These are phyloP conservation scores for Aureobasidium sp. DNA, from an alignment of 2,329 filamentous ascomycete species.

Conservation along the genomic window DNA sequence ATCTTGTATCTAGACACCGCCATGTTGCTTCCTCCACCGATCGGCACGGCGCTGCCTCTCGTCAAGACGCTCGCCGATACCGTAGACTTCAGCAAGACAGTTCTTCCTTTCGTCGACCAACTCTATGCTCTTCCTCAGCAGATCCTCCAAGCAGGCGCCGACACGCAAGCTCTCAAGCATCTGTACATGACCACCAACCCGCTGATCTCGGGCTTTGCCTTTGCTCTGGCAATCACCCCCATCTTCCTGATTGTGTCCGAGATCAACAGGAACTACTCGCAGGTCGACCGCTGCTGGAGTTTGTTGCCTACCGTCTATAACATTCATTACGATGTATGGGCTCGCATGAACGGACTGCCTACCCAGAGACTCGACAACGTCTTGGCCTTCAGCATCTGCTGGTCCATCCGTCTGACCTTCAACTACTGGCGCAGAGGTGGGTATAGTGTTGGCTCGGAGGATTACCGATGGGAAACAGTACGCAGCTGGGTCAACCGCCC, in stretches of 20 bases:
- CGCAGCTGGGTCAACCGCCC: constrained; percentile 56
- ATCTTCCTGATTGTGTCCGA: constrained; percentile 73
- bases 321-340: constrained; percentile 77
- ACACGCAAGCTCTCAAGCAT: constrained; percentile 55
- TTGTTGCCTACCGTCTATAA: constrained; percentile 82
- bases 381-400: constrained; percentile 62
- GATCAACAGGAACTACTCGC: constrained; percentile 90
- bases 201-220: constrained; percentile 64
- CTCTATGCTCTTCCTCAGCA: constrained; percentile 42
- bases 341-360: constrained; percentile 64
- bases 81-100: constrained; percentile 65
- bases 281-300: constrained; percentile 90
- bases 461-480: constrained; percentile 86
- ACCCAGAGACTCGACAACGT: constrained; percentile 66
- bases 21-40: constrained; percentile 15
- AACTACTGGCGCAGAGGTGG: constrained; percentile 97
- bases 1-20: neutral
- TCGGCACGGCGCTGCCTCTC: constrained; percentile 53
- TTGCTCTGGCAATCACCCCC: constrained; percentile 62
- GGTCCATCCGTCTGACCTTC: constrained; percentile 73
- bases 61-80: constrained; percentile 66
- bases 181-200: constrained; percentile 85
- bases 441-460: constrained; percentile 81
- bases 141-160: constrained; percentile 51
- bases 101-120: constrained; percentile 69